Percentiles rank a stretch among this genome's conserved stretches.
These are phyloP conservation scores for Glaciozyma antarctica DNA, from an alignment of 768 basidiomycete genomes.

Conservation along the genomic window DNA sequence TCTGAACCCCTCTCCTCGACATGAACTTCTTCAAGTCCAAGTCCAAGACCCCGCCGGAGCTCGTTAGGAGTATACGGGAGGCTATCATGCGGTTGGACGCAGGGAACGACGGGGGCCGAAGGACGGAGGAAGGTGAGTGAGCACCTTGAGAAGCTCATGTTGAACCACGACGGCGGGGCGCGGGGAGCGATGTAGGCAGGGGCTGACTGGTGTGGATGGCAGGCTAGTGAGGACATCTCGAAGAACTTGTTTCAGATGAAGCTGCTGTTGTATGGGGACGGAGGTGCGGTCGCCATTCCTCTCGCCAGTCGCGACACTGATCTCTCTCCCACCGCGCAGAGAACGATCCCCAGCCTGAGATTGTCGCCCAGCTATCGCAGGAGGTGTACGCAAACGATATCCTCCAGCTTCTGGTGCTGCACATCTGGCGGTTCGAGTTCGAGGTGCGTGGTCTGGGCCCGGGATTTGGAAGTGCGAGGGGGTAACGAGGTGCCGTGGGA, in stretches of 20 bases:
- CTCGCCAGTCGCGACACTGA: background rate
- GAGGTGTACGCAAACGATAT: slow-evolving; percentile 90
- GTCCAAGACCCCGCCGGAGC: slow-evolving; percentile 73
- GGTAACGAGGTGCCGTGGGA: slow-evolving; percentile 42
- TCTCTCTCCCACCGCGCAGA: slow-evolving; percentile 22
- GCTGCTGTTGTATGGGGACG: slow-evolving; percentile 73
- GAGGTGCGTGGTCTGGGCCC: slow-evolving; percentile 70
- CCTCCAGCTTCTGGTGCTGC: slow-evolving; percentile 64
- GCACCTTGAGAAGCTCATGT: background rate
- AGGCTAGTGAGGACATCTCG: slow-evolving; percentile 83
- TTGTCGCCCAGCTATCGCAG: slow-evolving; percentile 87
- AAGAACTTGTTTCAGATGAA: slow-evolving; percentile 88
- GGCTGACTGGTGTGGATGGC: background rate
- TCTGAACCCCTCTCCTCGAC: background rate
- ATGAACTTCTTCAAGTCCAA: slow-evolving; percentile 95
- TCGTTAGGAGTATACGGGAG: slow-evolving; percentile 71
- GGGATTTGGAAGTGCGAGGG: slow-evolving; percentile 50
- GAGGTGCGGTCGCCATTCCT: slow-evolving; percentile 48
- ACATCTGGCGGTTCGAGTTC: slow-evolving; percentile 82
- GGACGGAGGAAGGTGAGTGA: slow-evolving; percentile 62
- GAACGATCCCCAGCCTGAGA: slow-evolving; percentile 72
- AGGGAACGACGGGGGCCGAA: slow-evolving; percentile 64
- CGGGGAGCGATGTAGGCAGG: background rate
- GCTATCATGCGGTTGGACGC: slow-evolving; percentile 66
- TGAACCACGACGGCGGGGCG: background rate